Evolutionary conservation across 306 rosid genomes (phyloP), one percentile per base, ranked within the genome.

Genomic region (Casuarina equisetifolia): DNA sequence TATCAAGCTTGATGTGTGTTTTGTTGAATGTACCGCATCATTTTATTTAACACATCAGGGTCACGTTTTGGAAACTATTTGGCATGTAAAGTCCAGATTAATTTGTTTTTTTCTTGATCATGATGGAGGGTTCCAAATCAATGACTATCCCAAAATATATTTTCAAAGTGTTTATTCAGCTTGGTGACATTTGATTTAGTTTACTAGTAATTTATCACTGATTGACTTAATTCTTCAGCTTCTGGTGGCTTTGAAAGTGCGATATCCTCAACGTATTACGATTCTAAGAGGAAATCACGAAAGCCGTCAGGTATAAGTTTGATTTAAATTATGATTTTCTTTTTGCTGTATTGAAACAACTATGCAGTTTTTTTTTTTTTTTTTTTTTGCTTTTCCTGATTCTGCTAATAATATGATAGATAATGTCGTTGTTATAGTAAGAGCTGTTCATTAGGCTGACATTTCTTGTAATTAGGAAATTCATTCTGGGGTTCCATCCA

Each of bases 281-380:
- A 96, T 96, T 86, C 85, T 96, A 52, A 88, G 98, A 84, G 99
- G 98, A 85, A 96, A 96, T 85, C 99, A 96, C 78, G 99, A 96
- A 87, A 96, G 99, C 82, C 98, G 99, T 39, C 98, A 96, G 98
- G 99, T 96, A 81, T 76, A 80, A 53, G 74, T 80, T 77, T 64
- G 6, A 49, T 70, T 40, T 48, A 67, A 40, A 61, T 35, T 46
- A 46, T 57, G 53, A 32, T 61, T 52, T 74, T 58, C 52, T 67
- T 4, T 44, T 79, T 72, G 9, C 51, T 35, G 3, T 70, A 53
- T 17, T 39, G 43, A 11, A 19, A 6, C 32, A 43, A 40, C 46
- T n/a, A 1, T 17, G 50, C 17, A 67, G 9, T 42, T 32, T 4
- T 67, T 42, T 67, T 32, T 17, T 40, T 63, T 13, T 38, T 0